These are phyloP conservation scores for Botrytis squamosa DNA, from an alignment of 2,329 filamentous ascomycete genomes.

Conservation along the genomic window DNA sequence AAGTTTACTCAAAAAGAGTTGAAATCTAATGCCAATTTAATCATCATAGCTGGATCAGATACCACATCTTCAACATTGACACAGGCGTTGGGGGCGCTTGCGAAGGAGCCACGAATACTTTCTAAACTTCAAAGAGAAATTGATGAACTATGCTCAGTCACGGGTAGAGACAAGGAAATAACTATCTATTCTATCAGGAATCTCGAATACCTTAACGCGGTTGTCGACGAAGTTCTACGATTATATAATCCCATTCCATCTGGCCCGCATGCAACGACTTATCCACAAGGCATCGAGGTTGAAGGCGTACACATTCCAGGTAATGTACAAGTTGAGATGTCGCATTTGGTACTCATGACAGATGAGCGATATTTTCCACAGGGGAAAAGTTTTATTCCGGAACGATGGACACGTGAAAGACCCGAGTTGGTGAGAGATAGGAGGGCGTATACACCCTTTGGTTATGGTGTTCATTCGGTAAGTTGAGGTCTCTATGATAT, in stretches of 20 bases:
- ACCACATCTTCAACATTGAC: slow-evolving; percentile 20
- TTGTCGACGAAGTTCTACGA: slow-evolving; percentile 25
- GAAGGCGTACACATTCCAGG: slow-evolving; percentile 21
- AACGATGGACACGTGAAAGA: slow-evolving; percentile 25
- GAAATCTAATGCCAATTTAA: slow-evolving; percentile 26
- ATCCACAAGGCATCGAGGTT: slow-evolving; percentile 22
- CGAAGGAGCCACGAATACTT: slow-evolving; percentile 15
- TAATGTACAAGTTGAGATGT: slow-evolving; percentile 24
- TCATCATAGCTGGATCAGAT: slow-evolving; percentile 26
- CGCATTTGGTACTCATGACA: slow-evolving; percentile 24
- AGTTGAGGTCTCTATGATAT: not conserved
- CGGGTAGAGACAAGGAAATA: not conserved
- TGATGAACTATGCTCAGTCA: slow-evolving; percentile 4
- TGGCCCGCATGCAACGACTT: slow-evolving; percentile 23
- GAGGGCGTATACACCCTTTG: slow-evolving; percentile 28
- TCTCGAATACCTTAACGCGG: slow-evolving; percentile 25
- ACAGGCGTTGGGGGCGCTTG: slow-evolving; percentile 18
- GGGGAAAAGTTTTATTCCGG: slow-evolving; percentile 24
- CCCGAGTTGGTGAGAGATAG: slow-evolving; percentile 22
- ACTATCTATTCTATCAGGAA: slow-evolving; percentile 20
- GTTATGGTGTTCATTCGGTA: slow-evolving; percentile 26
- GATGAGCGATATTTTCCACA: slow-evolving; percentile 27
- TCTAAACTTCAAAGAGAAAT: slow-evolving; percentile 26
- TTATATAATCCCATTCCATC: slow-evolving; percentile 24
- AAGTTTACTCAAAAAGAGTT: slow-evolving; percentile 24